Evolutionary conservation across 768 basidiomycete species (phyloP), one percentile per base, ranked within the genome.

Genomic region (Hericium erinaceus): DNA sequence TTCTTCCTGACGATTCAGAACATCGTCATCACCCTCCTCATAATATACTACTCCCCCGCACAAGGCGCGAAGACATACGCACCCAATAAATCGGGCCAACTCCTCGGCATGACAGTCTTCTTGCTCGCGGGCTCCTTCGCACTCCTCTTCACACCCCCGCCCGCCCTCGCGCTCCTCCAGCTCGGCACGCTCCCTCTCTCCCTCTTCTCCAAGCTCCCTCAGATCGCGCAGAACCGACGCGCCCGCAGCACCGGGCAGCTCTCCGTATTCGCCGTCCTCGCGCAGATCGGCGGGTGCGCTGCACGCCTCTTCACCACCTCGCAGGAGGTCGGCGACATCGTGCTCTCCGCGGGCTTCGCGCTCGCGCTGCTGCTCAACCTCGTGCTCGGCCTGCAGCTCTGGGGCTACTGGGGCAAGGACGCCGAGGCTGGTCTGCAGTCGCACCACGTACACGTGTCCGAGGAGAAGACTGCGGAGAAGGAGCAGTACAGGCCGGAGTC

Each of bases 251-350:
- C 97, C 0, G 97, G 97, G 11, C 93, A 98, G 66, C 87, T 99
- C 44, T 95, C 92, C 11, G 83, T 92, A 0, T 91, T 99, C 66
- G 93, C 94, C 24, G 92, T 98, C 39, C 73, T 91, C 65, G 80
- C 92, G 53, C 92, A 95, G 61, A 80, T 98, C 40, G 79, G 77
- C 1, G 95, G 97, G 22, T 97, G 94, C 70, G 74, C 92, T 39
- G 97, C 95, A 0, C 78, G 97, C 48, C 75, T 98, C 15, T 98
- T 94, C 77, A 99, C 97, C 7, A 98, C 93, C 12, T 80, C 85
- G 10, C 87, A 87, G 37, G 95, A 98, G 69, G 86, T 97, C 57
- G 82, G 85, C 53, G 97, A 98, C 70, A 63, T 68, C 8, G 76
- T 97, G 61, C 81, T 98, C 61, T 74, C 83, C 18, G 87, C 89